Evolutionary conservation across 1,139 yeast species (phyloP), one percentile per base, ranked within the genome.

Genomic region (Candida freyschussii): DNA sequence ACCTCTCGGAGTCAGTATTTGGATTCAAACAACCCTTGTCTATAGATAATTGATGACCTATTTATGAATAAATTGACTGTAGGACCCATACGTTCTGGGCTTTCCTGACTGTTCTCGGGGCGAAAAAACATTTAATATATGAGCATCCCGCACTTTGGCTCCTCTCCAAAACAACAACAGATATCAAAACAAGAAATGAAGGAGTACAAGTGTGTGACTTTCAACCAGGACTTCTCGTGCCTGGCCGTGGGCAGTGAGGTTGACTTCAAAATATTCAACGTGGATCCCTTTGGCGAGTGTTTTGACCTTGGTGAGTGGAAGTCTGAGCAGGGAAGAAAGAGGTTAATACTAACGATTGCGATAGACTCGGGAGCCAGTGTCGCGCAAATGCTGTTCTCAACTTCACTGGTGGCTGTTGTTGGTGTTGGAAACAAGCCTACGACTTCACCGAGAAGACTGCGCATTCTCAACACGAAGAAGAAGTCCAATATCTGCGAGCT

Each of bases 401-500:
- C 89, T 0, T 77, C 86, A 4, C 58, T 82, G 24, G 67, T 83
- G 2, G 80, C 83, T 1, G 65, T 80, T 2, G 81, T 77, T 1
- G 82, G 69, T 1, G 56, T 60, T 36, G 65, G 72, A 28, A 25
- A 29, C 12, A 23, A 26, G 13, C 36, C 36, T 8, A 61, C 65
- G 33, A 56, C 62, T 34, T 67, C 75, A 26, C 59, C 67, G 31
- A 36, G 84, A 36, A 48, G 77, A 37, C 59, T 81, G 24, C 74
- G 74, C 42, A 75, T 82, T 14, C 69, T 76, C 39, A 81, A 82
- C 48, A 71, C 84, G 13, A 82, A 81, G 57, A 75, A 79, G 44
- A 74, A 74, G 43, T 63, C 82, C 17, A 75, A 75, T 38, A 79
- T 81, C 10, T 79, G 87, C 53, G 89, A 80, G 47, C 57, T 81